These are phyloP conservation scores for Marchantia paleacea DNA, from an alignment of 225 moss, liverwort and hornwort species.

Conservation along the genomic window DNA sequence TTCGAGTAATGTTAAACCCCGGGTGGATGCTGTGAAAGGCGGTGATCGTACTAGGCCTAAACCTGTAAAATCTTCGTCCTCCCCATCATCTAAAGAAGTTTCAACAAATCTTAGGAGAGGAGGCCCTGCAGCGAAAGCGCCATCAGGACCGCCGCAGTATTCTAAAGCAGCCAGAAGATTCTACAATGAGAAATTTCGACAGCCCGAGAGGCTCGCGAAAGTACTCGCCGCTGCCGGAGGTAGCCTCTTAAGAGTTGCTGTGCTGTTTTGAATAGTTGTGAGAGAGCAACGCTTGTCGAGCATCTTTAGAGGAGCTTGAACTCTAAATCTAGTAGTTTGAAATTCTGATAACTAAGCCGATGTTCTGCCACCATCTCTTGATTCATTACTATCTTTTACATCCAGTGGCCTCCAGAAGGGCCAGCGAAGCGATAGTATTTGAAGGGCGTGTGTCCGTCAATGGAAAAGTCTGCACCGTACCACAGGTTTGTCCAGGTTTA, in stretches of 20 bases:
- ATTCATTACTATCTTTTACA: neutral
- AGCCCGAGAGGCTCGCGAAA: slow-evolving; percentile 81
- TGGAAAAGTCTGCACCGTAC: slow-evolving; percentile 81
- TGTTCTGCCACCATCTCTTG: neutral
- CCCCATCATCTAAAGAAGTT: slow-evolving; percentile 24
- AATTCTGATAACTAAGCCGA: neutral
- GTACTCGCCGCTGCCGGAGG: slow-evolving; percentile 96
- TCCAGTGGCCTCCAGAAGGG: slow-evolving; percentile 93
- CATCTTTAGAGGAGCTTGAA: neutral
- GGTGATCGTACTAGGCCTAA: neutral
- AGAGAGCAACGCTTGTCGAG: neutral
- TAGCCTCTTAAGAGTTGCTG: slow-evolving; percentile 12
- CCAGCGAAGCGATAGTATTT: slow-evolving; percentile 86
- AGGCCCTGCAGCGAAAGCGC: slow-evolving; percentile 15
- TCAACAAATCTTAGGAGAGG: slow-evolving; percentile 25
- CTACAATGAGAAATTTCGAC: slow-evolving; percentile 78
- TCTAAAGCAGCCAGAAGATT: slow-evolving; percentile 92
- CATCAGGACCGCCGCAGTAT: slow-evolving; percentile 41
- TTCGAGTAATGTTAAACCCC: neutral
- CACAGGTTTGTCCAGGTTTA: slow-evolving; percentile 54
- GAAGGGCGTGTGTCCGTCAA: slow-evolving; percentile 94
- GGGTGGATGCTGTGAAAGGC: neutral
- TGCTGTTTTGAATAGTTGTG: neutral
- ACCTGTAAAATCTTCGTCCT: slow-evolving; percentile 7
- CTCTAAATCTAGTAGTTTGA: neutral